phyloP scores from a whole-genome alignment of 78 protist genomes.

The Dictyostelium purpureum region DNA sequence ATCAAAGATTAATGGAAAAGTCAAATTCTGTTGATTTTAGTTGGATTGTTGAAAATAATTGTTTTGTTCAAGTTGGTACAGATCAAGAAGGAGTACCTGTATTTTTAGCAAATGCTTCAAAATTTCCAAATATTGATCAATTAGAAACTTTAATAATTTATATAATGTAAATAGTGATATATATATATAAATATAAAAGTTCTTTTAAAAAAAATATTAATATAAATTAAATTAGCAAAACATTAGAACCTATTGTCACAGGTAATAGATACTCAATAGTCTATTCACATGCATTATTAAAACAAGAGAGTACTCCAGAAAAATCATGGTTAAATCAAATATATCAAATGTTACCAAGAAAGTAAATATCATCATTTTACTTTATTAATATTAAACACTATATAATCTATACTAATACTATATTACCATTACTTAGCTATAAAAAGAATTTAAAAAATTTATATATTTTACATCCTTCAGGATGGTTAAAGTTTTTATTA shows the following conservation, averaged over 20 bases:
- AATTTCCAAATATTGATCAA: neutral
- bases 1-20: conserved; percentile 14
- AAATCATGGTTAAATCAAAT: conserved; percentile 22
- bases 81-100: conserved; percentile 46
- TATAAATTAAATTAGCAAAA: no score
- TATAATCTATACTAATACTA: neutral
- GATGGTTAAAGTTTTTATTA: conserved; percentile 52
- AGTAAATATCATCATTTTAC: neutral
- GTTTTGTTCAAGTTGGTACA: conserved; percentile 18
- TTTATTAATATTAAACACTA: neutral
- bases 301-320: conserved; percentile 51
- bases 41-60: neutral
- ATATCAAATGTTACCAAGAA: conserved; percentile 72
- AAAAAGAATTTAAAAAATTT: conserved; percentile 68
- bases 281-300: conserved; percentile 45
- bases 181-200: neutral
- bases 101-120: conserved; percentile 11
- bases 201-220: no score
- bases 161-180: conserved; percentile 13
- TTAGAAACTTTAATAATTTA: conserved; percentile 10
- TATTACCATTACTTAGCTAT: neutral
- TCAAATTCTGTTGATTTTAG: neutral
- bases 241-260: conserved; percentile 55
- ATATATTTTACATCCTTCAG: conserved; percentile 60
- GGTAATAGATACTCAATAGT: conserved; percentile 19